Conservation (phyloP, 2,329 filamentous ascomycete genomes). For the Pseudogymnoascus destructans region DNA sequence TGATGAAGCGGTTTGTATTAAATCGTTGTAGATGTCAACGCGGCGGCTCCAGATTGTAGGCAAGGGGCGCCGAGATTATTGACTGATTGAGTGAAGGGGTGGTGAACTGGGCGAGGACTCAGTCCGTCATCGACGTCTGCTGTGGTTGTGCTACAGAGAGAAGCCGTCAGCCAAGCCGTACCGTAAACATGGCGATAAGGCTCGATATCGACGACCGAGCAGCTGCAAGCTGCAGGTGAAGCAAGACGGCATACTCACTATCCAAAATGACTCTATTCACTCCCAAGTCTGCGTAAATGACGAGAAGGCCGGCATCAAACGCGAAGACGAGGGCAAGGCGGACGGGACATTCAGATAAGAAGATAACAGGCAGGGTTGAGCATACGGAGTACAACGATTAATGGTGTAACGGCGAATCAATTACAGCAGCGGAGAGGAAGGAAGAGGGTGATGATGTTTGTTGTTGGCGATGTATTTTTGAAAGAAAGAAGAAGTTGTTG, state of each 20-base stretch:
- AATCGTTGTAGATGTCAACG: neutral
- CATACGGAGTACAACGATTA: conserved; percentile 6
- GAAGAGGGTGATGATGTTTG: neutral
- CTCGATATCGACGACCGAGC: neutral
- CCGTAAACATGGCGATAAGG: neutral
- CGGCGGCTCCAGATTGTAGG: neutral
- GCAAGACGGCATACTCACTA: conserved; percentile 2
- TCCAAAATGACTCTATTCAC: neutral
- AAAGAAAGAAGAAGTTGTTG: conserved; percentile 7
- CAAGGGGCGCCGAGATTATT: neutral
- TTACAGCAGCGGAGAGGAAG: neutral
- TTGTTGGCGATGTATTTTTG: neutral
- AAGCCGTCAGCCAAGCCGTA: neutral
- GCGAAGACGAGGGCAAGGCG: neutral
- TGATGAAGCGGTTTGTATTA: conserved; percentile 2
- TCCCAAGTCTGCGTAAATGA: neutral
- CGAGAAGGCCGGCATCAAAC: neutral
- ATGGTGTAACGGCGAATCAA: conserved; percentile 6
- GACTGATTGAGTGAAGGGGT: neutral
- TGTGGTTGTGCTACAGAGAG: conserved; percentile 1
- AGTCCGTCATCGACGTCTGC: neutral
- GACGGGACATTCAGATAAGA: conserved; percentile 4
- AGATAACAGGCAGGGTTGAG: conserved; percentile 1
- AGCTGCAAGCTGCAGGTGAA: neutral
- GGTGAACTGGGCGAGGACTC: neutral